Percentiles rank a stretch among this genome's conserved stretches.
These are phyloP conservation scores for Reutealis trisperma DNA, from an alignment of 345 rosid genomes.

Conservation along the genomic window DNA sequence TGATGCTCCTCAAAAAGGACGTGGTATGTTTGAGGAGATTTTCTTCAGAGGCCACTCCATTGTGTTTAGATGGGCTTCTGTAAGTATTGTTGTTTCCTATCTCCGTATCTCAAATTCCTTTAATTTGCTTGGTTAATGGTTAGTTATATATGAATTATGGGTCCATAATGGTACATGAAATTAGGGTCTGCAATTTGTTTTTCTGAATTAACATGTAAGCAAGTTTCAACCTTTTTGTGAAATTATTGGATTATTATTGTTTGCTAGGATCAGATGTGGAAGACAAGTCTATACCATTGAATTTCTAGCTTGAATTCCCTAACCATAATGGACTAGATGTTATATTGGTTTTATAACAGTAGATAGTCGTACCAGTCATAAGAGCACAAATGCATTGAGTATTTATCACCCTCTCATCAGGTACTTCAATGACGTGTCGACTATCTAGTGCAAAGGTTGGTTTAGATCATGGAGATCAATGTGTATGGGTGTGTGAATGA, in stretches of 20 bases:
- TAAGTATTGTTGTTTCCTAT: slow-evolving; percentile 28
- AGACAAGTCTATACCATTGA: not conserved
- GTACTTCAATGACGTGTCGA: not conserved
- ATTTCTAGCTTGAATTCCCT: not conserved
- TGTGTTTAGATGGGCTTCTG: slow-evolving; percentile 80
- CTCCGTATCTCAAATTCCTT: too few relatives aligned
- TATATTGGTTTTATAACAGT: not conserved
- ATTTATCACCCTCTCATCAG: not conserved
- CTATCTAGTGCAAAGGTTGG: not conserved
- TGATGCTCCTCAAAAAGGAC: slow-evolving; percentile 20
- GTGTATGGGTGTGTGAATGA: not conserved
- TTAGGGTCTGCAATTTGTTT: not conserved
- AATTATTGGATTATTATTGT: not conserved
- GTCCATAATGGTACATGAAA: not conserved
- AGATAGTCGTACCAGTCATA: not conserved
- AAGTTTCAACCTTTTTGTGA: not conserved
- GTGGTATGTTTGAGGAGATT: slow-evolving; percentile 51
- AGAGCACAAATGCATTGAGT: not conserved
- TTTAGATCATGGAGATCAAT: not conserved
- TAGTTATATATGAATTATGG: not conserved
- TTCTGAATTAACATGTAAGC: not conserved
- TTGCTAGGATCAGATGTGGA: not conserved
- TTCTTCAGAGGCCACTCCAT: slow-evolving; percentile 53
- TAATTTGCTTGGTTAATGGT: not conserved
- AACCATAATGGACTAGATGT: not conserved